These are phyloP conservation scores for Litchi chinensis DNA, from an alignment of 345 rosid species.

Conservation along the genomic window DNA sequence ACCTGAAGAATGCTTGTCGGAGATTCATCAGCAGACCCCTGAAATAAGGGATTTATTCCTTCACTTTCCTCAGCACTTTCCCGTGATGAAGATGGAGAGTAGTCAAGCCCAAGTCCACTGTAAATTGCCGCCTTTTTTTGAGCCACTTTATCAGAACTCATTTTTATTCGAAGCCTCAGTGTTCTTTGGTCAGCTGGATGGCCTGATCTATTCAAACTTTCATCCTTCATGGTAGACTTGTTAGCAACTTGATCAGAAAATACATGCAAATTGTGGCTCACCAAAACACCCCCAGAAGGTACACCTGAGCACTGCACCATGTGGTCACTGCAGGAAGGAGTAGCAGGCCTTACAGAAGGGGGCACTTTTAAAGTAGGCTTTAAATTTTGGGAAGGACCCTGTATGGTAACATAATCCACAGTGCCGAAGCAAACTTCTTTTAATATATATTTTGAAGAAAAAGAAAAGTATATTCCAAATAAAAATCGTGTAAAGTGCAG, in stretches of 20 bases:
- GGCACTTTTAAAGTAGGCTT: slow-evolving; percentile 37
- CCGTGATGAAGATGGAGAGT: slow-evolving; percentile 56
- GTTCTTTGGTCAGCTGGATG: slow-evolving; percentile 41
- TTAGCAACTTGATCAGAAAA: slow-evolving; percentile 34
- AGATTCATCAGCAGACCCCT: slow-evolving; percentile 39
- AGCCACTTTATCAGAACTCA: slow-evolving; percentile 49
- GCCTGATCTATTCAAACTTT: slow-evolving; percentile 32
- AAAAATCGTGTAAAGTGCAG: background rate
- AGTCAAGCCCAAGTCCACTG: slow-evolving; percentile 59
- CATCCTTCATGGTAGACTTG: slow-evolving; percentile 35
- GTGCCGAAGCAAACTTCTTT: slow-evolving; percentile 27
- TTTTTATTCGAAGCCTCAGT: slow-evolving; percentile 59
- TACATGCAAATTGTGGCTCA: slow-evolving; percentile 28
- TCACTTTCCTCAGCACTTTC: slow-evolving; percentile 50
- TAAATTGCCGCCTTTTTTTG: slow-evolving; percentile 50
- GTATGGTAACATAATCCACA: slow-evolving; percentile 31
- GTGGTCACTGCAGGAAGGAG: slow-evolving; percentile 20
- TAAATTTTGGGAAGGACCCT: slow-evolving; percentile 50
- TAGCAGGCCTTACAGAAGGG: slow-evolving; percentile 25
- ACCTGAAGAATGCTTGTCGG: slow-evolving; percentile 72
- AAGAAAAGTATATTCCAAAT: background rate
- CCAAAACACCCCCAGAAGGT: slow-evolving; percentile 34
- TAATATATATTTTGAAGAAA: background rate
- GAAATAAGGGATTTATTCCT: slow-evolving; percentile 30
- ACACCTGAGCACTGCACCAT: slow-evolving; percentile 19